Evolutionary conservation across 805 yeast species (phyloP).

Genomic region (Diddensiella santjacobensis): DNA sequence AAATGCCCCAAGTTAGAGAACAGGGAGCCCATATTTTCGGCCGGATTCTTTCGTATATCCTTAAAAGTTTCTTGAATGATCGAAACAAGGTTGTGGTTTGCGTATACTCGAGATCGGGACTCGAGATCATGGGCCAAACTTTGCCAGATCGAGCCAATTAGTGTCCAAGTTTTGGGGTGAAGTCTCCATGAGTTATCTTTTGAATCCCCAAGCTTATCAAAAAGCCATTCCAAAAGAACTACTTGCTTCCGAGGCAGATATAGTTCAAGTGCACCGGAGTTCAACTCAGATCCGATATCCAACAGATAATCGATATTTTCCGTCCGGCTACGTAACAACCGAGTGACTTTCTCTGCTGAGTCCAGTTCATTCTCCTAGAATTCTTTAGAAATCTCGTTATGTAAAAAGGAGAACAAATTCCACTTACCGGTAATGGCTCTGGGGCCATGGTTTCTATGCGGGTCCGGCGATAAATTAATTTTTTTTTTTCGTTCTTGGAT

Average conservation of each 20-base stretch:
- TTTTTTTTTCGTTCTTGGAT: not conserved
- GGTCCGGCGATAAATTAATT: not conserved
- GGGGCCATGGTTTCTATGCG: not conserved
- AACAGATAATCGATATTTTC: slow-evolving; percentile 22
- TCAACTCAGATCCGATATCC: slow-evolving; percentile 22
- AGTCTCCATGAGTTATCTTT: slow-evolving; percentile 10
- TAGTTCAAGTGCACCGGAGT: slow-evolving; percentile 19
- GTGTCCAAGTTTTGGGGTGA: slow-evolving; percentile 21
- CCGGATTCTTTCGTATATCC: not conserved
- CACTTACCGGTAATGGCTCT: not conserved
- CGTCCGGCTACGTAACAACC: slow-evolving; percentile 28
- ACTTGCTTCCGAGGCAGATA: slow-evolving; percentile 32
- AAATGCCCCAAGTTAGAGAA: not conserved
- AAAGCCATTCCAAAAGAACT: slow-evolving; percentile 36
- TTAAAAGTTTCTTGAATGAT: slow-evolving; percentile 7
- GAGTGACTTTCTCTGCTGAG: slow-evolving; percentile 31
- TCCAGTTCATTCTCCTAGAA: not conserved
- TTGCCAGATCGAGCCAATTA: slow-evolving; percentile 10
- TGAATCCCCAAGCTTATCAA: slow-evolving; percentile 28
- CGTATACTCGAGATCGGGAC: slow-evolving; percentile 6
- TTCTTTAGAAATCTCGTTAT: too few species aligned
- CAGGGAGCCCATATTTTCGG: not conserved
- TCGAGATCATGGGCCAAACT: slow-evolving; percentile 1
- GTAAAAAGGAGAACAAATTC: too few species aligned
- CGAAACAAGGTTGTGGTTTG: slow-evolving; percentile 9